Conservation (phyloP, 768 basidiomycete species). For the Tulasnella sp. region DNA sequence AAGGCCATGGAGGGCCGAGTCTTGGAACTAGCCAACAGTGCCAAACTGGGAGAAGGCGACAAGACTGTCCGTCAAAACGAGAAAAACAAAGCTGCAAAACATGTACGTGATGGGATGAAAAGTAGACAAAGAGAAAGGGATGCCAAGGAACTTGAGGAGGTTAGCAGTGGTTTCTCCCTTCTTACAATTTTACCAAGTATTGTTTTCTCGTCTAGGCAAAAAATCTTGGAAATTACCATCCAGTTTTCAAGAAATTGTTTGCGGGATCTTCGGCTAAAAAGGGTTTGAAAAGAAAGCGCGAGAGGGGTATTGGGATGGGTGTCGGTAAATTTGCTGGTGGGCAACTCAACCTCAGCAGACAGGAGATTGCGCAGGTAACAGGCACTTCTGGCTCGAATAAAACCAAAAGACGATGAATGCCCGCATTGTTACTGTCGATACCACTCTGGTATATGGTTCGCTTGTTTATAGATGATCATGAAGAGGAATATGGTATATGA, state of each 20-base stretch:
- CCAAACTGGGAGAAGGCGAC: constrained; percentile 67
- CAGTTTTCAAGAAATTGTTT: constrained; percentile 47
- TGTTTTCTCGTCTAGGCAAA: constrained; percentile 43
- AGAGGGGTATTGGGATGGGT: constrained; percentile 61
- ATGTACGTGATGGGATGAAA: constrained; percentile 53
- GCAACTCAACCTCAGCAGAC: constrained; percentile 45
- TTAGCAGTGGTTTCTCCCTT: constrained; percentile 23
- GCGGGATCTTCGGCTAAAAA: constrained; percentile 33
- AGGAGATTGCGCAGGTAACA: constrained; percentile 40
- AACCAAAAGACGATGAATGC: too few species aligned
- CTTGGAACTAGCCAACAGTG: constrained; percentile 53
- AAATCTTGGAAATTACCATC: constrained; percentile 74
- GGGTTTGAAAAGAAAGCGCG: constrained; percentile 33
- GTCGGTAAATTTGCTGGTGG: constrained; percentile 65
- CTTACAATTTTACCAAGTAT: neutral
- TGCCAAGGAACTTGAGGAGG: constrained; percentile 52
- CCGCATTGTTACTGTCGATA: neutral
- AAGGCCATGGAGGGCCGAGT: constrained; percentile 70
- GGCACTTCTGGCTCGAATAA: too few species aligned
- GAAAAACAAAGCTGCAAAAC: constrained; percentile 56
- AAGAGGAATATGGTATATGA: too few species aligned
- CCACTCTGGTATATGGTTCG: too few species aligned
- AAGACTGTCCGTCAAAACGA: constrained; percentile 44
- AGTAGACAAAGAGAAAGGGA: constrained; percentile 48
- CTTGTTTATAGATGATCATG: too few species aligned